Percentiles rank a stretch among this genome's conserved stretches.
Conservation (phyloP, 106 monocot species). For the Dactylorhiza incarnata region DNA sequence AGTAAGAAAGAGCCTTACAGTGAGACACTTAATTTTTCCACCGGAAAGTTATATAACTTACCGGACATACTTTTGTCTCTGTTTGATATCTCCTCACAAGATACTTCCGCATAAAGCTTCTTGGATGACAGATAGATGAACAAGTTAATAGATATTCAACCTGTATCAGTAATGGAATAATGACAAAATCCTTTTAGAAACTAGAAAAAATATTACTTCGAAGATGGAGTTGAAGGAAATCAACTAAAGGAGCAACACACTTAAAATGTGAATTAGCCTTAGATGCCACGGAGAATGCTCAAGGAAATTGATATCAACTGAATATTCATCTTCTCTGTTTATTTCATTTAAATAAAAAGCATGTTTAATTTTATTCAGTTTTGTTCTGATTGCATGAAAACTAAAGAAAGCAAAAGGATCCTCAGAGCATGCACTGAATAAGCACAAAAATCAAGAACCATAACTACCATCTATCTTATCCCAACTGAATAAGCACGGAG, state of each 20-base stretch:
- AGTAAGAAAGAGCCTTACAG: background rate
- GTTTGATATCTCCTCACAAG: background rate
- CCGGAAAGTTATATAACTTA: background rate
- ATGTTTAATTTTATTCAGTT: too few relatives aligned
- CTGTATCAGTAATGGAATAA: background rate
- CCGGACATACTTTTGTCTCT: background rate
- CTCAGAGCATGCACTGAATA: too few relatives aligned
- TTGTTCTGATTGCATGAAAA: too few relatives aligned
- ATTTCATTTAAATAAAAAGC: too few relatives aligned
- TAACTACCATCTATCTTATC: too few relatives aligned
- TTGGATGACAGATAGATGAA: background rate
- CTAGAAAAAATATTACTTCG: background rate
- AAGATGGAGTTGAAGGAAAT: background rate
- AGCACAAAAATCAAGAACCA: too few relatives aligned
- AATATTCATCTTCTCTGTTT: background rate
- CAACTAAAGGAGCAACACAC: too few relatives aligned
- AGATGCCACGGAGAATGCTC: background rate
- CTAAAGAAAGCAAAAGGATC: too few relatives aligned
- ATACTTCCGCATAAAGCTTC: background rate
- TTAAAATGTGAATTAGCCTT: background rate
- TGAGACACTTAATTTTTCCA: background rate
- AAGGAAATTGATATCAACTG: constrained; percentile 2
- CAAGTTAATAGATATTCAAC: background rate
- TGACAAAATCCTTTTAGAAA: background rate
- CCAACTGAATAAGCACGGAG: too few relatives aligned